Conservation (phyloP, 2,329 filamentous ascomycete species). For the Trichoderma guizhouense region DNA sequence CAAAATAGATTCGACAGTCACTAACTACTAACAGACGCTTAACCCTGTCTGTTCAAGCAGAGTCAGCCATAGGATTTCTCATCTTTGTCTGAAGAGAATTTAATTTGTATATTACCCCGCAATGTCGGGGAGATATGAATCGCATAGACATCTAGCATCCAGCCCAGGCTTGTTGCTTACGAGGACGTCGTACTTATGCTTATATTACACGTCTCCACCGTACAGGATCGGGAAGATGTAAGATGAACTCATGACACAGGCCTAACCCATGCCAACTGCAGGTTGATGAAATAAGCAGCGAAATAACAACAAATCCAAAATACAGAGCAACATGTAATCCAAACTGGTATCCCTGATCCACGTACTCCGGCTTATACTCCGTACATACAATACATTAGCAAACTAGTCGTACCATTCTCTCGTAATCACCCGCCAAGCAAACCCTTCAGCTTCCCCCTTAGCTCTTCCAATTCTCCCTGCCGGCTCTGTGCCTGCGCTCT, state of each 20-base stretch:
- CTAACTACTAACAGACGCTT: background rate
- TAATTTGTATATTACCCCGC: background rate
- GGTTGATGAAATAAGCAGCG: background rate
- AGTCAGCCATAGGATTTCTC: background rate
- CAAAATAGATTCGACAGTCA: too few species aligned
- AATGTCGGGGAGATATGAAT: background rate
- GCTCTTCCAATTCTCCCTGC: slow-evolving; percentile 14
- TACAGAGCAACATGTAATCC: background rate
- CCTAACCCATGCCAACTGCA: background rate
- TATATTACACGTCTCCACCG: background rate
- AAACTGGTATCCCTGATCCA: background rate
- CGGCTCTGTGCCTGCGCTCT: background rate
- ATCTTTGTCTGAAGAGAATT: background rate
- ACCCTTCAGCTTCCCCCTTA: slow-evolving; percentile 1
- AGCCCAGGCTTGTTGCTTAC: background rate
- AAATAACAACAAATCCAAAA: background rate
- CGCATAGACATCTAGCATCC: background rate
- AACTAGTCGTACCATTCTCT: background rate
- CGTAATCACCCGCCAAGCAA: slow-evolving; percentile 4
- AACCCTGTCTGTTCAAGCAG: background rate
- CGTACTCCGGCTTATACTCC: background rate
- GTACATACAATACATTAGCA: background rate
- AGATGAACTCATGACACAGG: background rate
- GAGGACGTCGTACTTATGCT: background rate
- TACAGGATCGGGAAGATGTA: background rate